Base-by-base conservation (phyloP, 345 rosid species). In the Aurinia saxatilis region DNA sequence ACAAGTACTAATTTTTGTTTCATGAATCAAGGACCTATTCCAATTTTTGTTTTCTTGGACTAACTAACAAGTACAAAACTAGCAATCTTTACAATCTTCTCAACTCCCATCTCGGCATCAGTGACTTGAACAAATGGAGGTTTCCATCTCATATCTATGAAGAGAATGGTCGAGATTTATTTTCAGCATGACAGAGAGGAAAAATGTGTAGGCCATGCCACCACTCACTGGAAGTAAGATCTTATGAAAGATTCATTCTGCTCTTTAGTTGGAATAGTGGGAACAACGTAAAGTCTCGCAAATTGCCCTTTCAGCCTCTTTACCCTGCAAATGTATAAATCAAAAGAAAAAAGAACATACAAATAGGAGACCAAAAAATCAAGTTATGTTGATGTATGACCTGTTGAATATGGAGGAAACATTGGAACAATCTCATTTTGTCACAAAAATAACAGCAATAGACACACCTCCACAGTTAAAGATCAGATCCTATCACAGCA, bases 41-140 rank as follows among this genome's bases (percentile, higher is more conserved):
- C n/a, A n/a, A n/a, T n/a, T n/a, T n/a, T n/a, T n/a, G n/a, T n/a
- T n/a, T n/a, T n/a, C n/a, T n/a, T n/a, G n/a, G n/a, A n/a, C n/a
- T n/a, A n/a, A n/a, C n/a, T n/a, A n/a, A n/a, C n/a, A n/a, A n/a
- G n/a, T n/a, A n/a, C n/a, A n/a, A n/a, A n/a, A n/a, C n/a, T n/a
- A 65, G 96, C 95, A 59, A 87, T 80, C 73, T 90, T 85, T 34
- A 93, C 90, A 38, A 87, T 87, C 80, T 85, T 93, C 71, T 90
- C 99, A 50, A 93, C 90, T 19, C 99, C 97, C 97, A 93, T 93
- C 78, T 87, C 97, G 33, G 63, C 25, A 75, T 93, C 99, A 58
- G 68, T 82, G 75, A 85, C 96, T 21, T 80, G 86, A 63, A 87
- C 78, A 75, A 90, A 87, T 6, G 85, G 60, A 59, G 99, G 97